phyloP scores from a whole-genome alignment of 1,139 yeast species.

The Hanseniaspora sp. region DNA sequence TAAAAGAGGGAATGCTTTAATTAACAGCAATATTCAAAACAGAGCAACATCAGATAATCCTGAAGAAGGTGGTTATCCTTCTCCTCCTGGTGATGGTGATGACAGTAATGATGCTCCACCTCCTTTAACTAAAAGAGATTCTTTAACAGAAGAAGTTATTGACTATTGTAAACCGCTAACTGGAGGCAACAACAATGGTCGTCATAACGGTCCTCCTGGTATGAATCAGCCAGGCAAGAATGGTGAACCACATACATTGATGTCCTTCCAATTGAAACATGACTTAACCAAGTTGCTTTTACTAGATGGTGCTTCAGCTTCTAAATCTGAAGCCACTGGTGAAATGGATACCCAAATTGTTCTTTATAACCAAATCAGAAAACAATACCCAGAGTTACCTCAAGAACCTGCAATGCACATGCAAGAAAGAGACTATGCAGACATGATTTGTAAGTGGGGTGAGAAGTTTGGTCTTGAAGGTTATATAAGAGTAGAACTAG shows the following conservation, averaged over 20 bases:
- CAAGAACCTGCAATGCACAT: conserved; percentile 19
- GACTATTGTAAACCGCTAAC: conserved; percentile 6
- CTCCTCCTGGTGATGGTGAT: neutral
- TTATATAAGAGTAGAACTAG: conserved; percentile 42
- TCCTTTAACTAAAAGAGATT: conserved; percentile 6
- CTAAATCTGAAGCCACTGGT: conserved; percentile 37
- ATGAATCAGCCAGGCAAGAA: conserved; percentile 13
- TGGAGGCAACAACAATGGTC: neutral
- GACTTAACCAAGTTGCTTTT: conserved; percentile 39
- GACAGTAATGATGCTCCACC: conserved; percentile 13
- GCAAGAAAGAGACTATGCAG: conserved; percentile 37
- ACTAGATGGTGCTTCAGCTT: conserved; percentile 52
- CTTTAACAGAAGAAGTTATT: conserved; percentile 4
- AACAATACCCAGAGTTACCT: neutral
- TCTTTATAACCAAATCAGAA: conserved; percentile 27
- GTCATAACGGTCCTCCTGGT: neutral
- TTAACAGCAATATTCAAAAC: conserved; percentile 1
- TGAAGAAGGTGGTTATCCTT: conserved; percentile 1
- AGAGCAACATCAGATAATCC: too few relatives aligned
- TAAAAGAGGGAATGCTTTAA: conserved; percentile 12
- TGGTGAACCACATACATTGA: conserved; percentile 24
- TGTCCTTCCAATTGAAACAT: conserved; percentile 36
- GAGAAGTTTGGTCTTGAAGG: conserved; percentile 42
- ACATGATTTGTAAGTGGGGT: conserved; percentile 45
- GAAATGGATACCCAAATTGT: conserved; percentile 50